Evolutionary conservation across 2,329 filamentous ascomycete genomes (phyloP), one percentile per base, ranked within the genome.

Genomic region (Ambrosiella cleistominuta): DNA sequence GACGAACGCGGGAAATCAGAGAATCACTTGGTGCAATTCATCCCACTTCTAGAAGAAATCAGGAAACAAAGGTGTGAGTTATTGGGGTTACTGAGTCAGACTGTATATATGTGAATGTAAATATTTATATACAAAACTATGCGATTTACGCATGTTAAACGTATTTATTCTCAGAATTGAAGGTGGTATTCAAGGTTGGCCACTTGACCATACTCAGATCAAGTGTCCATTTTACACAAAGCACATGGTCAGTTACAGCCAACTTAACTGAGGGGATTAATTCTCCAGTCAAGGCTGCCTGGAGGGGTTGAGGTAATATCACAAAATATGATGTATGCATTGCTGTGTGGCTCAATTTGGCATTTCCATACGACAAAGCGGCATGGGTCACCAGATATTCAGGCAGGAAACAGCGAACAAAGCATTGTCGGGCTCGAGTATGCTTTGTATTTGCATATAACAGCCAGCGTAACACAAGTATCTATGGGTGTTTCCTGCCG

Each of bases 361-460:
- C 39, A 55, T 55, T 15, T 45, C 38, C 40, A 55, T 44, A 55
- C 53, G 53, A 55, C 27, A n/a, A 44, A 27, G 35, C 51, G 39
- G 53, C 53, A 55, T 27, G 27, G 47, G 47, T 27, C 27, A 27
- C 27, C 4, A 27, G 27, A 27, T 27, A 27, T 27, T 27, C 47
- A 27, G 17, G 17, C 5, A 11, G 47, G 47, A 51, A 51, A n/a
- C 15, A 19, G 47, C 11, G 19, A 11, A 19, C 11, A 19, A 51
- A 11, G 47, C 6, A 36, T 36, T 19, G n/a, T 27, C 3, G 6
- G 47, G 47, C 9, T 51, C 27, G 47, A 51, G 11, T 7, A 51
- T 51, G 37, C 47, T 6, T 51, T 8, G 5, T 35, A 5, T 51
- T 51, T 51, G 47, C 27, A 51, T 51, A 5, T 36, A 51, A 51